Percentiles rank a stretch among this genome's conserved stretches.
phyloP scores from a whole-genome alignment of 208 protist genomes.

The Trypanosoma theileri region DNA sequence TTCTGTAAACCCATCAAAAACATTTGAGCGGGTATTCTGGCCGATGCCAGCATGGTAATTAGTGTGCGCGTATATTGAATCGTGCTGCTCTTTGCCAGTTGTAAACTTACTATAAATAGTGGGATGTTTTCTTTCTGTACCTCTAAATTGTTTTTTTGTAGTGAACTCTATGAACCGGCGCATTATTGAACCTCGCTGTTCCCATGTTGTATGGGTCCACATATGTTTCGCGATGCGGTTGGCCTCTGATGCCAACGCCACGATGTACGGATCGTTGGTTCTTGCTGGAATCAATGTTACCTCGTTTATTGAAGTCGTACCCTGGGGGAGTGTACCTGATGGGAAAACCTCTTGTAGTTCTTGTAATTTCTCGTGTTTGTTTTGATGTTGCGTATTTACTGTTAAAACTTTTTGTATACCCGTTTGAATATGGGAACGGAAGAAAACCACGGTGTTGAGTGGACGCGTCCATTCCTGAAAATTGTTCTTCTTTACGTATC shows the following conservation, averaged over 20 bases:
- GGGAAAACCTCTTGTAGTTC: too few relatives aligned
- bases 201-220: conserved; percentile 2
- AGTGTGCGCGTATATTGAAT: conserved; percentile 4
- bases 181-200: conserved; percentile 4
- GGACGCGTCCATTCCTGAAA: too few relatives aligned
- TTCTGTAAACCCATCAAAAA: not conserved
- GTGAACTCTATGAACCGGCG: not conserved
- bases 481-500: too few relatives aligned
- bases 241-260: conserved; percentile 9
- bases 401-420: too few relatives aligned
- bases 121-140: not conserved
- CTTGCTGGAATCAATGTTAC: not conserved
- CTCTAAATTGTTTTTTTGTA: not conserved
- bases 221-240: conserved; percentile 7
- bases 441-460: too few relatives aligned
- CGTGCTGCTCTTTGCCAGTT: conserved; percentile 10
- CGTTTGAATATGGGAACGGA: too few relatives aligned
- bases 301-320: too few relatives aligned
- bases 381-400: too few relatives aligned
- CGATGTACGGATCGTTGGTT: not conserved
- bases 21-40: not conserved
- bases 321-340: too few relatives aligned
- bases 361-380: too few relatives aligned
- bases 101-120: conserved; percentile 18
- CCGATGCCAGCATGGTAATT: not conserved